Conservation (phyloP, 192 early-diverging fungal species). For the Backusella sp. region DNA sequence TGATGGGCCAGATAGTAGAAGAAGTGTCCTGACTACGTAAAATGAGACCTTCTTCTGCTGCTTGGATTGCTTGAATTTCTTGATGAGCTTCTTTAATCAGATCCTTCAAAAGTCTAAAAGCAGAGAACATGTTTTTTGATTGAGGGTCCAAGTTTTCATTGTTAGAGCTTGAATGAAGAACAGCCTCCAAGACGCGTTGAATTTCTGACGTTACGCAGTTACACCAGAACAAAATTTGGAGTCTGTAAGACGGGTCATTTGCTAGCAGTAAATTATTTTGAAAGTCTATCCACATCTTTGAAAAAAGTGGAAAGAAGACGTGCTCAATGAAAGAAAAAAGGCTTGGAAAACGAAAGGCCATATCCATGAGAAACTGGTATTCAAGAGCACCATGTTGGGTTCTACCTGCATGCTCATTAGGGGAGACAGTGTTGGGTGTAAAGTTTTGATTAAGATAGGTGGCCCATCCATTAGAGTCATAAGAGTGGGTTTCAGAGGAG, state of each 20-base stretch:
- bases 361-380: neutral
- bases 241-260: neutral
- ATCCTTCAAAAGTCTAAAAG: neutral
- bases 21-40: neutral
- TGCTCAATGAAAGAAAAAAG: slow-evolving; percentile 12
- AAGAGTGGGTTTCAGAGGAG: neutral
- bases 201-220: neutral
- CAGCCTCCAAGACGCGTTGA: neutral
- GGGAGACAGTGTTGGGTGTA: neutral
- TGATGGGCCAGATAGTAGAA: neutral
- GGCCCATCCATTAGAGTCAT: neutral
- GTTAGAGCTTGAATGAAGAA: neutral
- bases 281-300: slow-evolving; percentile 14
- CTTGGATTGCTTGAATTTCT: neutral
- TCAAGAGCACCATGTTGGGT: neutral
- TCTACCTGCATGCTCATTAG: neutral
- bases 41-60: neutral
- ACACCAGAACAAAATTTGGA: slow-evolving; percentile 1
- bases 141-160: neutral
- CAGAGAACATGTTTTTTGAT: neutral
- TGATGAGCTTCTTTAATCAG: slow-evolving; percentile 2
- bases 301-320: slow-evolving; percentile 6
- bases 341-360: slow-evolving; percentile 11
- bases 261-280: slow-evolving; percentile 5
- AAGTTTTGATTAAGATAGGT: neutral